Evolutionary conservation across 2,329 filamentous ascomycete species (phyloP), one percentile per base, ranked within the genome.

Genomic region (Fusarium sp.): DNA sequence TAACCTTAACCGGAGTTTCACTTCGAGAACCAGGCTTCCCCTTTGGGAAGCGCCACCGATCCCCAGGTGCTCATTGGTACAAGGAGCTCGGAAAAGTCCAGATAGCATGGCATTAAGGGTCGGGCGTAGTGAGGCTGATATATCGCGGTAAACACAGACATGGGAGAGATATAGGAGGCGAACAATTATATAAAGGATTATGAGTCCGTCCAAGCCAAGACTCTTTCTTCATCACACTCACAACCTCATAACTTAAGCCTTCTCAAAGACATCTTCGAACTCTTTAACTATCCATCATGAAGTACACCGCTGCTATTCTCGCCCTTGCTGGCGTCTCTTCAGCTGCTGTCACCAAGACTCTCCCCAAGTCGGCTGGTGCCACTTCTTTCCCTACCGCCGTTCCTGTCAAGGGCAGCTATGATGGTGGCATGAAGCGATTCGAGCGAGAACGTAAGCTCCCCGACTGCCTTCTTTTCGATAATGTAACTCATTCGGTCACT

Each of bases 351-450:
- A 71, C 68, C 24, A 71, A 57, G 51, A 71, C 68, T 51, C 65
- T 71, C n/a, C 68, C 68, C 22, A 65, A 69, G 44, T 69, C 64
- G 42, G 59, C 68, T 3, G 68, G 68, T 19, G 38, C 39, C 15
- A 66, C 68, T 19, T 66, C 68, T 11, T 71, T 56, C 36, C 64
- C 68, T 24, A 71, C 68, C 26, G 68, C 68, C 11, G 68, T 71
- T 39, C 68, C 68, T 14, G 68, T 71, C 43, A 66, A 57, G 42
- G 61, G 67, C n/a, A 71, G 50, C 42, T 71, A 39, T 3, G 68
- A 71, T 57, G 68, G 68, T 36, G 65, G 65, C 34, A 71, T 71
- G 68, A 71, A 71, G 56, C 68, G 68, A 39, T 71, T 62, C 38
- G 68, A 71, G 57, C 60, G 68, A 53, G 52, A 24, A 52, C 65